Conservation (phyloP, 768 basidiomycete genomes). For the Suillus alpinus region DNA sequence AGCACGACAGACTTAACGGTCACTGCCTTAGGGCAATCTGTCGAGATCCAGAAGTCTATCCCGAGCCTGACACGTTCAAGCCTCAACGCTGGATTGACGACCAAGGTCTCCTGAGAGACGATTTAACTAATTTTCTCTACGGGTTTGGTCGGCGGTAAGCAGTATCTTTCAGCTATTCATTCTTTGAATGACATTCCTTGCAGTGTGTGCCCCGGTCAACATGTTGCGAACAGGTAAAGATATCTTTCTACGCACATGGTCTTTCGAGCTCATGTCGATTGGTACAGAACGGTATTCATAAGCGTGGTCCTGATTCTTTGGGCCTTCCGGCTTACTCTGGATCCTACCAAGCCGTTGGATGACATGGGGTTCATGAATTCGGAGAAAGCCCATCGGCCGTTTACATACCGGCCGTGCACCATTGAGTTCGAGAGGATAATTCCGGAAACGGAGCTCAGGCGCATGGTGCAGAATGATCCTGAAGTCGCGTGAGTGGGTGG, state of each 20-base stretch:
- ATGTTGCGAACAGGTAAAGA: not conserved
- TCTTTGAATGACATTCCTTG: not conserved
- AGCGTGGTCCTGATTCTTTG: conserved; percentile 61
- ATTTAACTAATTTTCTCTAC: conserved; percentile 50
- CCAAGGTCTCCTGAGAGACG: not conserved
- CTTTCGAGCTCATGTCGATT: not conserved
- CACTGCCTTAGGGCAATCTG: not conserved
- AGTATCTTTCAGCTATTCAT: conserved; percentile 4
- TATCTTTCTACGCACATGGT: conserved; percentile 29
- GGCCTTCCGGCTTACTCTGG: conserved; percentile 13
- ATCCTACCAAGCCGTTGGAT: conserved; percentile 10
- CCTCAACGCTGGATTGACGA: not conserved
- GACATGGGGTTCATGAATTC: conserved; percentile 53
- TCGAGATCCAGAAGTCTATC: not conserved
- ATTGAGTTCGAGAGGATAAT: conserved; percentile 47
- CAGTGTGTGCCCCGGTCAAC: conserved; percentile 49
- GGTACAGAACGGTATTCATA: conserved; percentile 51
- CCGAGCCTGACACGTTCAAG: not conserved
- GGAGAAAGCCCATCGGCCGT: not conserved
- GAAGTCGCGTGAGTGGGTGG: not conserved
- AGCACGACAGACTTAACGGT: not conserved
- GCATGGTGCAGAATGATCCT: not conserved
- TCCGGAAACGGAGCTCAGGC: not conserved
- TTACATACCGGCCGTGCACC: conserved; percentile 47
- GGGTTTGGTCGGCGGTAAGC: conserved; percentile 49